A percentile compares a stretch with the other conserved stretches of the same genome.
Conservation (phyloP, 352 stramenopile genomes). For the Halophytophthora polymorphica region DNA sequence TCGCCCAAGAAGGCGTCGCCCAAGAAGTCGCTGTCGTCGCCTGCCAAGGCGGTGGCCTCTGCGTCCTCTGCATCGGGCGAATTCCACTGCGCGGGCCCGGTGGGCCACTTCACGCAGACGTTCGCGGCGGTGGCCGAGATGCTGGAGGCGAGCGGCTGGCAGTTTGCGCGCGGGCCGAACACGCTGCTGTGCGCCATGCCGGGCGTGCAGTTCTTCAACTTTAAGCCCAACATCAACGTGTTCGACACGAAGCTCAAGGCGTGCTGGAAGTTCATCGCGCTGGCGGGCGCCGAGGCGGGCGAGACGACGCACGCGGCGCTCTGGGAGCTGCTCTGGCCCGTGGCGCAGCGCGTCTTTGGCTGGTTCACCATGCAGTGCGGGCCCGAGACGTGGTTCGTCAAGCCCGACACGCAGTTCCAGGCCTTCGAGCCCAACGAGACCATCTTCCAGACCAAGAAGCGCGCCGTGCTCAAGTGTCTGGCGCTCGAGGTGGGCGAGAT, state of each 20-base stretch:
- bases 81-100: conserved; percentile 22
- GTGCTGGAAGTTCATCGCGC: conserved; percentile 75
- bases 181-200: conserved; percentile 76
- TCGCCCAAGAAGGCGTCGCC: conserved; percentile 5
- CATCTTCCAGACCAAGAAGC: conserved; percentile 80
- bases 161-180: conserved; percentile 54
- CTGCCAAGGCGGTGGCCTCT: conserved; percentile 5
- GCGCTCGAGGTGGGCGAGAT: conserved; percentile 46
- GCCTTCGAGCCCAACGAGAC: conserved; percentile 74
- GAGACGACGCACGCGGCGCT: conserved; percentile 33
- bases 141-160: conserved; percentile 55
- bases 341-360: conserved; percentile 53
- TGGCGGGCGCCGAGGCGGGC: conserved; percentile 22
- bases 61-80: conserved; percentile 10
- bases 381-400: conserved; percentile 70
- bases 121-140: conserved; percentile 45
- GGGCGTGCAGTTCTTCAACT: conserved; percentile 77
- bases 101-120: conserved; percentile 40
- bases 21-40: conserved; percentile 3
- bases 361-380: conserved; percentile 78
- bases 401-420: conserved; percentile 65
- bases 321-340: conserved; percentile 65
- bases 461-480: conserved; percentile 64
- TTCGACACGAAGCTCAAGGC: conserved; percentile 78
- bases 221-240: conserved; percentile 79